A percentile compares a stretch with the other conserved stretches of the same genome.
These are phyloP conservation scores for Dendrobium chrysotoxum DNA, from an alignment of 106 monocot genomes.

Conservation along the genomic window DNA sequence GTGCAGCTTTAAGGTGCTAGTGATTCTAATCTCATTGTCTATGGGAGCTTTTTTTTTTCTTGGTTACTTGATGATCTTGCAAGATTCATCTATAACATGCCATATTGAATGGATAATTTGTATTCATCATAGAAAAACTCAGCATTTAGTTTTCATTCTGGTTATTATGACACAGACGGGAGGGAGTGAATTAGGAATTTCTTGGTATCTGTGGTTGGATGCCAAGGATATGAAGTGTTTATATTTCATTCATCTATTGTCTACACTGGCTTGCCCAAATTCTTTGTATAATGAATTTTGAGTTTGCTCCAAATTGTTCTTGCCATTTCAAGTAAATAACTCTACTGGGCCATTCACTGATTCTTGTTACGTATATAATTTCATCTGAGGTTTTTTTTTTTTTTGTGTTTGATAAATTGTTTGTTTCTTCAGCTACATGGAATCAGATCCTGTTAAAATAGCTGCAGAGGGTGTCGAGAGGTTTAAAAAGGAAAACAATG, in stretches of 20 bases:
- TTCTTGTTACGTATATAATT: neutral
- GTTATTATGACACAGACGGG: too few species aligned
- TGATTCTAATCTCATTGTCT: too few species aligned
- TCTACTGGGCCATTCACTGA: neutral
- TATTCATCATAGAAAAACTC: neutral
- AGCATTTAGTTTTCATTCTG: neutral
- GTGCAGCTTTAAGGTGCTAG: too few species aligned
- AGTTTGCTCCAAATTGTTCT: neutral
- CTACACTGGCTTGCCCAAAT: neutral
- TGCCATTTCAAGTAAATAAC: neutral
- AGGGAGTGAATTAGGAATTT: too few species aligned
- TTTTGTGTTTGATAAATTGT: neutral
- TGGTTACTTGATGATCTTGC: neutral
- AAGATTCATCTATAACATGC: neutral
- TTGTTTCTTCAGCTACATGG: conserved; percentile 72
- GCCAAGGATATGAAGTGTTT: too few species aligned
- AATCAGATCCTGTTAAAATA: conserved; percentile 99
- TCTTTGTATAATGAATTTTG: neutral
- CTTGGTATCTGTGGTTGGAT: too few species aligned
- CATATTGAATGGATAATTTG: neutral
- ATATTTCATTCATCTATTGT: neutral
- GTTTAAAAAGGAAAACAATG: conserved; percentile 95
- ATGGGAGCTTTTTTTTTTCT: neutral
- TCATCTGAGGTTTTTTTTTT: neutral
- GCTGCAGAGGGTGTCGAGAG: conserved; percentile 95